phyloP scores from a whole-genome alignment of 495 filamentous ascomycete species.

The Pseudoneurospora amorphoporcata region DNA sequence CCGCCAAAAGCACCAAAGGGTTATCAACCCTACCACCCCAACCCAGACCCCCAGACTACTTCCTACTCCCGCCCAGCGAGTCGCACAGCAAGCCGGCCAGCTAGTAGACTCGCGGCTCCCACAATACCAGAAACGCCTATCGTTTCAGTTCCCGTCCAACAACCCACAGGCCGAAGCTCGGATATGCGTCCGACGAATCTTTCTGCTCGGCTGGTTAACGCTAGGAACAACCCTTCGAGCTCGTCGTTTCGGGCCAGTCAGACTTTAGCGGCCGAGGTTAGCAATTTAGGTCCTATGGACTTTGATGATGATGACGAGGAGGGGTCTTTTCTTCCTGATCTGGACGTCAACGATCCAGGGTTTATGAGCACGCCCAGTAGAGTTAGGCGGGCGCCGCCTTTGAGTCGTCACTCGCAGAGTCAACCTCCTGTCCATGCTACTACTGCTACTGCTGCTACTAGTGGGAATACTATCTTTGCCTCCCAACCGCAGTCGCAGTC shows the following conservation, averaged over 20 bases:
- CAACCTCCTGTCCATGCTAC: neutral
- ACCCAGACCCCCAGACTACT: neutral
- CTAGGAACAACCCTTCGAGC: neutral
- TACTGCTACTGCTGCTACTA: neutral
- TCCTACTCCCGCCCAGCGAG: neutral
- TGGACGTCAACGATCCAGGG: conserved; percentile 11
- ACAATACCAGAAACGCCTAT: neutral
- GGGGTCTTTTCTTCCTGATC: conserved; percentile 3
- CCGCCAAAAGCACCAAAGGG: neutral
- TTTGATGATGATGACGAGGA: conserved; percentile 18
- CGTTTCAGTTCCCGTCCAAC: neutral
- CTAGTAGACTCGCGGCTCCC: neutral
- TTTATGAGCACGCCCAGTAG: conserved; percentile 25
- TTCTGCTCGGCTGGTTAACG: neutral
- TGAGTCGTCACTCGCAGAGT: conserved; percentile 6
- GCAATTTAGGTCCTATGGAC: conserved; percentile 18
- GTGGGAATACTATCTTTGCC: neutral
- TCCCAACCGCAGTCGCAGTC: neutral
- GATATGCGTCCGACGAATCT: conserved; percentile 4
- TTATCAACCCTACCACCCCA: neutral
- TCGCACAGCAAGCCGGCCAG: neutral
- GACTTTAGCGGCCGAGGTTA: neutral
- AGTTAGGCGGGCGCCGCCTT: conserved; percentile 11
- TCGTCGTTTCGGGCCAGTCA: neutral
- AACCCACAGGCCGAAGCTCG: neutral